Conservation (phyloP, 768 basidiomycete species). For the Podaxis pistillaris region DNA sequence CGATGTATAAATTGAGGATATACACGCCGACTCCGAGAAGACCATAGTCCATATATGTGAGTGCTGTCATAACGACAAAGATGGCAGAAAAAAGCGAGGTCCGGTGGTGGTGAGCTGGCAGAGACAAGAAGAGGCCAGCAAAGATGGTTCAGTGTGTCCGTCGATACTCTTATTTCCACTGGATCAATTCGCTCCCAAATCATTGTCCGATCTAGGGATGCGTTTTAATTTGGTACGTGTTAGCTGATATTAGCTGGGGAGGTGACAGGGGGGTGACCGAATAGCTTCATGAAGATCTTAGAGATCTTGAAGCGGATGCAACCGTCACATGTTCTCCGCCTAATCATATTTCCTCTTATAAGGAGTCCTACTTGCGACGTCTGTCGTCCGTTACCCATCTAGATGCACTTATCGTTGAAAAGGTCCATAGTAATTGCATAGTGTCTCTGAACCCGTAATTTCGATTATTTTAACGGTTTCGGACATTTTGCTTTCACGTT, state of each 20-base stretch:
- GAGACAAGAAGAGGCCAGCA: background rate
- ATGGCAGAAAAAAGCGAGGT: background rate
- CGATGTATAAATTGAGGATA: constrained; percentile 18
- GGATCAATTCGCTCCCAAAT: background rate
- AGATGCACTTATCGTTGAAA: too few relatives aligned
- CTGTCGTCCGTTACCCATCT: too few relatives aligned
- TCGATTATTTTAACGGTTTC: too few relatives aligned
- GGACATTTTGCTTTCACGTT: too few relatives aligned
- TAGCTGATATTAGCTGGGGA: background rate
- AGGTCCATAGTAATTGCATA: too few relatives aligned
- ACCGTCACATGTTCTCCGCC: background rate
- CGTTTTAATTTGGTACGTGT: background rate
- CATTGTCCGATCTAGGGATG: background rate
- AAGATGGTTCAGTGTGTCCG: background rate
- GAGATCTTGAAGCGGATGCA: background rate
- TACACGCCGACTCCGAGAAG: constrained; percentile 19
- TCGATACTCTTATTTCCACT: background rate
- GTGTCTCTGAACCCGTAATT: too few relatives aligned
- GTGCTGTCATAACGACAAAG: background rate
- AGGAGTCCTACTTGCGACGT: background rate
- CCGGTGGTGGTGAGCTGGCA: background rate
- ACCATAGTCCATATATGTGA: constrained; percentile 16
- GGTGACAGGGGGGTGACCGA: too few relatives aligned
- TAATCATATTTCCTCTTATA: background rate
- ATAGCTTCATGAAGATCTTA: background rate